phyloP scores from a whole-genome alignment of 2,329 filamentous ascomycete species.

The Xylariaceae sp. region DNA sequence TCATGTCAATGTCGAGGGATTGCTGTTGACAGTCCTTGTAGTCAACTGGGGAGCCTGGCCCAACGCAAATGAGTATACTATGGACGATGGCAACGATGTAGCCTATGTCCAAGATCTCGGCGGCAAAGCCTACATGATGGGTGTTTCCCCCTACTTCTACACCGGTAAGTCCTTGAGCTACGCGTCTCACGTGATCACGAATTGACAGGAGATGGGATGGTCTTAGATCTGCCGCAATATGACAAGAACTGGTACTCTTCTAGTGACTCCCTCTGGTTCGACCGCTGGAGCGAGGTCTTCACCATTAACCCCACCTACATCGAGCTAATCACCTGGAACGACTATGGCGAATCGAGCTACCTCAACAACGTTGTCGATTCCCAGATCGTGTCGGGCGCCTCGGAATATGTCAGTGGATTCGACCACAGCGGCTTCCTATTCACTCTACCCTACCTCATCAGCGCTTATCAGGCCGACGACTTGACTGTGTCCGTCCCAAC shows the following conservation, averaged over 20 bases:
- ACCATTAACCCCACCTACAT: slow-evolving; percentile 48
- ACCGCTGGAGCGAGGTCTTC: slow-evolving; percentile 53
- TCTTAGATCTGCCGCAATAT: slow-evolving; percentile 45
- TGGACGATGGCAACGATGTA: slow-evolving; percentile 37
- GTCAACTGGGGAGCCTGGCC: slow-evolving; percentile 51
- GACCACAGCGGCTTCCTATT: slow-evolving; percentile 47
- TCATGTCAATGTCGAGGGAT: too few relatives aligned
- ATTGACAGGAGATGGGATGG: slow-evolving; percentile 2
- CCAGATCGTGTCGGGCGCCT: slow-evolving; percentile 44
- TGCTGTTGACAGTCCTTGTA: slow-evolving; percentile 26
- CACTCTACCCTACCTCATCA: slow-evolving; percentile 46
- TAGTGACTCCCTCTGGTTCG: slow-evolving; percentile 50
- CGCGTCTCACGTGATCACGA: neutral
- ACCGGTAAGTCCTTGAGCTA: slow-evolving; percentile 26
- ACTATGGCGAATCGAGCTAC: slow-evolving; percentile 58
- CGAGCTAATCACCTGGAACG: slow-evolving; percentile 57
- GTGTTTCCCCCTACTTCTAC: slow-evolving; percentile 39
- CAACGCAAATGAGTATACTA: slow-evolving; percentile 34
- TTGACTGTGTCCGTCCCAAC: slow-evolving; percentile 25
- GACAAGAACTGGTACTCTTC: slow-evolving; percentile 51
- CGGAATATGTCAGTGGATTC: slow-evolving; percentile 43
- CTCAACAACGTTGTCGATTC: slow-evolving; percentile 43
- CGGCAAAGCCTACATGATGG: slow-evolving; percentile 49
- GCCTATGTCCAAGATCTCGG: slow-evolving; percentile 36
- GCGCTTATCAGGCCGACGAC: slow-evolving; percentile 45